phyloP scores from a whole-genome alignment of 352 stramenopile species.

The Thalassiosira tumida region DNA sequence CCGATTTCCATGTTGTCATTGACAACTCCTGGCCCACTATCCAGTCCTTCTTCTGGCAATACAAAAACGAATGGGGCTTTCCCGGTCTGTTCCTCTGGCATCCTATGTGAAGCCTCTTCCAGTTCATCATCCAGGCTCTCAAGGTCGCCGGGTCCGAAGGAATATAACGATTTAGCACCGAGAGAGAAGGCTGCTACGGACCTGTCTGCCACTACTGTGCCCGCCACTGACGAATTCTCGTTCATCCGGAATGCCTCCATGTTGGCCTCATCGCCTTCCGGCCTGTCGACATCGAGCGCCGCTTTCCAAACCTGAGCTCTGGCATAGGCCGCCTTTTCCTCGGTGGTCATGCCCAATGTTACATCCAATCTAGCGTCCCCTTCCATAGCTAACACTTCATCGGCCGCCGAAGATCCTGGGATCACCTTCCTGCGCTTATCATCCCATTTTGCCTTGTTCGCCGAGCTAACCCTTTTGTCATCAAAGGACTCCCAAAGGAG shows the following conservation, averaged over 20 bases:
- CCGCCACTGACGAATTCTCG: background rate
- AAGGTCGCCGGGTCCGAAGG: slow-evolving; percentile 1
- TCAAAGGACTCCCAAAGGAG: slow-evolving; percentile 12
- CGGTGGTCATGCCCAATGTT: background rate
- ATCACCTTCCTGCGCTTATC: background rate
- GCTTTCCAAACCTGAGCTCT: background rate
- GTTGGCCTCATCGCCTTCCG: background rate
- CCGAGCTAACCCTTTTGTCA: background rate
- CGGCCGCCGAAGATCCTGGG: background rate
- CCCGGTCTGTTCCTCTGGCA: background rate
- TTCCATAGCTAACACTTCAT: background rate
- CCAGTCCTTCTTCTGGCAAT: background rate
- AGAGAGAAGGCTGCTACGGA: background rate
- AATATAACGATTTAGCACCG: background rate
- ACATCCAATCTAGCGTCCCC: background rate
- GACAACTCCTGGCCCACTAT: background rate
- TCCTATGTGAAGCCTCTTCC: background rate
- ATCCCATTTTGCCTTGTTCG: slow-evolving; percentile 3
- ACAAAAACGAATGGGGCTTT: background rate
- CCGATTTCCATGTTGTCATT: background rate
- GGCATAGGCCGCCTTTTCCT: background rate
- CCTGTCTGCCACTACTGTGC: background rate
- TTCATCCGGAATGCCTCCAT: background rate
- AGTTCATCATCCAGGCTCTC: slow-evolving; percentile 1
- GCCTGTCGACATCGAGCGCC: background rate